phyloP scores from a whole-genome alignment of 2,329 filamentous ascomycete species.

The Arthrobotrys musiformis region DNA sequence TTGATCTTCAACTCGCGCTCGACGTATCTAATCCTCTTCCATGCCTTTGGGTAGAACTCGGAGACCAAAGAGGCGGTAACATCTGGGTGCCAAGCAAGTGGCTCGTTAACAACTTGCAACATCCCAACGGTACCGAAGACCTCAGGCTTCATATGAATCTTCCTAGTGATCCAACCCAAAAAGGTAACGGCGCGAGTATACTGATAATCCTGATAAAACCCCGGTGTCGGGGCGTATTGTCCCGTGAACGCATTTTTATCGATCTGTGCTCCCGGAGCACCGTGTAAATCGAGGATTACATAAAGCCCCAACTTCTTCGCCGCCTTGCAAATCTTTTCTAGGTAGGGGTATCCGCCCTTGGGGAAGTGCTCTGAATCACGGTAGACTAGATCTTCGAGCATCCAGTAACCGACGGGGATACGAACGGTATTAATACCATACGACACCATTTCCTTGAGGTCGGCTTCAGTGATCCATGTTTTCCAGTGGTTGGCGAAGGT shows the following conservation, averaged over 20 bases:
- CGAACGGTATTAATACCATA: conserved; percentile 69
- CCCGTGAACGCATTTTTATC: conserved; percentile 47
- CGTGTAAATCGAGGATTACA: conserved; percentile 69
- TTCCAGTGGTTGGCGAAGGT: conserved; percentile 68
- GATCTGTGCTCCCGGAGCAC: conserved; percentile 57
- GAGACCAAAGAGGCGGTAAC: conserved; percentile 61
- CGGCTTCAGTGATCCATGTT: conserved; percentile 66
- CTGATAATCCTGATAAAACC: conserved; percentile 70
- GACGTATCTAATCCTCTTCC: conserved; percentile 65
- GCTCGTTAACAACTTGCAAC: conserved; percentile 57
- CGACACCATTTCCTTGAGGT: conserved; percentile 67
- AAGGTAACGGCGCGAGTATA: conserved; percentile 66
- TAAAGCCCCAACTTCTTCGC: conserved; percentile 67
- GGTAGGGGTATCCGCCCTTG: conserved; percentile 65
- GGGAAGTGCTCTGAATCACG: conserved; percentile 67
- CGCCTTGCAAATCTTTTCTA: conserved; percentile 66
- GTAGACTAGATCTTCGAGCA: conserved; percentile 67
- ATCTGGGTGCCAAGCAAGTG: conserved; percentile 33
- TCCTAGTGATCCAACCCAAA: conserved; percentile 43
- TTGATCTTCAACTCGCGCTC: conserved; percentile 66
- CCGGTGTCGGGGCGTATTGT: conserved; percentile 62
- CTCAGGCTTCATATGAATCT: conserved; percentile 54
- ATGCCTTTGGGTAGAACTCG: conserved; percentile 67
- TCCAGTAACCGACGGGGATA: conserved; percentile 70
- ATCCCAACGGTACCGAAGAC: conserved; percentile 55